These are phyloP conservation scores for Fusarium sp. DNA, from an alignment of 2,329 filamentous ascomycete species.

Conservation along the genomic window DNA sequence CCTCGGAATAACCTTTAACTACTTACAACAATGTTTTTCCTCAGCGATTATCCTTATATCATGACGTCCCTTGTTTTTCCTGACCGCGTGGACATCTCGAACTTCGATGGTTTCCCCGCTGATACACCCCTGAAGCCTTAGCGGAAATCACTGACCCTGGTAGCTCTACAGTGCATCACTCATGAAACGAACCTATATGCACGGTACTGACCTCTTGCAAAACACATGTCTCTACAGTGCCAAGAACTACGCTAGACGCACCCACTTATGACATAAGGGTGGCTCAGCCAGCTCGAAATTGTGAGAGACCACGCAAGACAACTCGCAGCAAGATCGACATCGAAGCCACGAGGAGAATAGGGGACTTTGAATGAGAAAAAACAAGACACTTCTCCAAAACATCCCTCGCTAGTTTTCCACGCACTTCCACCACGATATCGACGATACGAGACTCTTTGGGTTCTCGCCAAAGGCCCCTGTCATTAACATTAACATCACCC, in stretches of 20 bases:
- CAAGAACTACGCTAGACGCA: not conserved
- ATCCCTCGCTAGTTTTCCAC: constrained; percentile 15
- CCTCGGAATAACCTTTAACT: not conserved
- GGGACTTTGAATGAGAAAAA: constrained; percentile 35
- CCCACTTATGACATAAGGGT: constrained; percentile 47
- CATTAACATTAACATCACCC: constrained; percentile 27
- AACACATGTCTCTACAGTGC: constrained; percentile 33
- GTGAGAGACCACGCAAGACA: constrained; percentile 47
- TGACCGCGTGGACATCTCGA: constrained; percentile 25
- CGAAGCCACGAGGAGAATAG: constrained; percentile 45
- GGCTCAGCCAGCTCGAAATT: constrained; percentile 46
- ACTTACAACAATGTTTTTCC: too few species aligned
- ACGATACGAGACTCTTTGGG: constrained; percentile 16
- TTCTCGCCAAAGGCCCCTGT: constrained; percentile 33
- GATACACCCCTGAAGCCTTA: constrained; percentile 31
- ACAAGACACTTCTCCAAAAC: constrained; percentile 29
- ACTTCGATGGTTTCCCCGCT: constrained; percentile 38
- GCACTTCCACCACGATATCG: constrained; percentile 6
- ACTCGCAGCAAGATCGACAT: constrained; percentile 40
- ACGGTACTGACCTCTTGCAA: not conserved
- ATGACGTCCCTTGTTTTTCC: not conserved
- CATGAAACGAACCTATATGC: not conserved
- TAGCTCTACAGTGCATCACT: constrained; percentile 24
- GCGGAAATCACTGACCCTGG: constrained; percentile 30
- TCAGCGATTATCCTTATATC: not conserved